Conservation (phyloP, 169 alveolate genomes). For the Ichthyophthirius multifiliis region DNA sequence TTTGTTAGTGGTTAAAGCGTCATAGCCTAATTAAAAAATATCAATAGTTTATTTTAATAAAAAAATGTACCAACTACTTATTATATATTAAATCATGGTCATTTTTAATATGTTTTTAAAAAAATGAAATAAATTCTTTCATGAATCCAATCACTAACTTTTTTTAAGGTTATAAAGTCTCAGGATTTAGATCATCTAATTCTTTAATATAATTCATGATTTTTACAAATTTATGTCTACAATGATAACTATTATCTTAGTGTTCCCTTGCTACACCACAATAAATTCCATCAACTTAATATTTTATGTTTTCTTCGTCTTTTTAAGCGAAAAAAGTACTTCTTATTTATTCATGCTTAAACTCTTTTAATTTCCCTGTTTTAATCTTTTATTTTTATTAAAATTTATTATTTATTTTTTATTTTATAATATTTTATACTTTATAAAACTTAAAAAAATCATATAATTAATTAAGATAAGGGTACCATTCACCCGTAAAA, state of each 20-base stretch:
- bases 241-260: neutral
- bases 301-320: slow-evolving; percentile 4
- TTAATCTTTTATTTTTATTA: neutral
- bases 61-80: neutral
- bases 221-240: slow-evolving; percentile 4
- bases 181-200: neutral
- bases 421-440: neutral
- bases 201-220: neutral
- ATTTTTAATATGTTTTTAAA: neutral
- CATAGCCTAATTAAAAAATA: neutral
- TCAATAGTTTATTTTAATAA: neutral
- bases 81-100: slow-evolving; percentile 4
- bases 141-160: neutral
- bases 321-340: slow-evolving; percentile 5
- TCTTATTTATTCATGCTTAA: neutral
- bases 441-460: neutral
- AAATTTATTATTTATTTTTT: too few species aligned
- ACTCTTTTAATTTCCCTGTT: slow-evolving; percentile 1
- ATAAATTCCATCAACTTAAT: slow-evolving; percentile 13
- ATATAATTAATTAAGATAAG: neutral
- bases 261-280: slow-evolving; percentile 20
- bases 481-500: neutral
- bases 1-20: neutral
- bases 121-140: slow-evolving; percentile 5
- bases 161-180: neutral